Evolutionary conservation across 2,329 filamentous ascomycete species (phyloP).

Genomic region (Laburnicola sp.): DNA sequence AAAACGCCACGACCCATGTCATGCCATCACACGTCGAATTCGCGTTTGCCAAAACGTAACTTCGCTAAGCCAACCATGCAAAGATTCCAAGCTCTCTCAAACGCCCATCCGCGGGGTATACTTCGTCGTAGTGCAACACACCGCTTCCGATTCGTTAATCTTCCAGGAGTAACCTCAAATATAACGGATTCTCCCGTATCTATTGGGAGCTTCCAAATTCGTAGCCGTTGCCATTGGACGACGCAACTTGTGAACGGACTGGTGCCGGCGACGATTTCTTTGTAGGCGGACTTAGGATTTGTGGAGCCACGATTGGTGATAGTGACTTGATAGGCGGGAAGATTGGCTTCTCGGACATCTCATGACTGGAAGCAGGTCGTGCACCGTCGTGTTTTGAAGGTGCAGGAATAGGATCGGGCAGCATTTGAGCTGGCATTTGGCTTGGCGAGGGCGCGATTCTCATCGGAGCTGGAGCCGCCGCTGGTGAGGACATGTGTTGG

Average conservation of each 20-base stretch:
- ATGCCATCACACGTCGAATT: too few species aligned
- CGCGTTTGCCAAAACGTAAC: too few species aligned
- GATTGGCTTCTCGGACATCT: slow-evolving; percentile 48
- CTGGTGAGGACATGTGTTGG: slow-evolving; percentile 40
- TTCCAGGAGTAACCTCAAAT: not conserved
- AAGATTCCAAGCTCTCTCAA: too few species aligned
- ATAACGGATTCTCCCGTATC: not conserved
- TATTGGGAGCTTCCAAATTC: slow-evolving; percentile 1
- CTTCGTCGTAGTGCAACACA: not conserved
- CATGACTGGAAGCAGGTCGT: slow-evolving; percentile 38
- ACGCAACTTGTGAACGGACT: slow-evolving; percentile 18
- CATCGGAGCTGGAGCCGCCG: slow-evolving; percentile 23
- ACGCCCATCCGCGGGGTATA: too few species aligned
- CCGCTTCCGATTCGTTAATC: not conserved
- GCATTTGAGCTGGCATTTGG: slow-evolving; percentile 38
- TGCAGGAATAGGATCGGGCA: slow-evolving; percentile 45
- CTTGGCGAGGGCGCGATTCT: slow-evolving; percentile 35
- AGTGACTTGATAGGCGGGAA: slow-evolving; percentile 62
- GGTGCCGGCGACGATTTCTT: slow-evolving; percentile 50
- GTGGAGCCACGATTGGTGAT: slow-evolving; percentile 60
- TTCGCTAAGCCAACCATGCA: too few species aligned
- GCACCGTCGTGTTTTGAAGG: slow-evolving; percentile 53
- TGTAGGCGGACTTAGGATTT: slow-evolving; percentile 63
- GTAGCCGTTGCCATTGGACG: slow-evolving; percentile 3
- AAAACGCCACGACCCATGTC: too few species aligned